These are phyloP conservation scores for Komagataella kurtzmanii DNA, from an alignment of 805 yeast genomes.

Conservation along the genomic window DNA sequence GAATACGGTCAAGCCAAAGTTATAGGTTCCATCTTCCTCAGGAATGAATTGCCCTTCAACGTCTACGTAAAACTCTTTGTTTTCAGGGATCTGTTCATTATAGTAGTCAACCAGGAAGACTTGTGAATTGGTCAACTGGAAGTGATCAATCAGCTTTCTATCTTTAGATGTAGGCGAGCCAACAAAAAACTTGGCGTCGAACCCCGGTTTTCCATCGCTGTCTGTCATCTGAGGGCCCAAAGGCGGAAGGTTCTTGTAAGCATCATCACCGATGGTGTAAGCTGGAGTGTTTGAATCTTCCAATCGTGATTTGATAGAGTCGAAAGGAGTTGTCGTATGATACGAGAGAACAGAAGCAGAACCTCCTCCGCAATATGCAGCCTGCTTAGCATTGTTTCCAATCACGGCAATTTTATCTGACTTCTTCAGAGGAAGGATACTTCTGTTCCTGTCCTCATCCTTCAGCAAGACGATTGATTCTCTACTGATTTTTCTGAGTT, in stretches of 20 bases:
- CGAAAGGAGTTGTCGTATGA: conserved; percentile 32
- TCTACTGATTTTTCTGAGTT: conserved; percentile 30
- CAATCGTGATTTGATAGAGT: conserved; percentile 22
- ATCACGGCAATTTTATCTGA: conserved; percentile 31
- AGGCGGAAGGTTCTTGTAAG: conserved; percentile 20
- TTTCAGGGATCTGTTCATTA: conserved; percentile 9
- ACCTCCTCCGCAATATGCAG: conserved; percentile 49
- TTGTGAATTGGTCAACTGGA: conserved; percentile 8
- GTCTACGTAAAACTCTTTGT: conserved; percentile 24
- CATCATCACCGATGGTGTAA: conserved; percentile 22
- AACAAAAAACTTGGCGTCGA: conserved; percentile 12
- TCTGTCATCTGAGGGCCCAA: conserved; percentile 12
- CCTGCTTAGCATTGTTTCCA: conserved; percentile 43
- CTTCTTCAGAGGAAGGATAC: conserved; percentile 33
- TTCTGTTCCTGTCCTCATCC: conserved; percentile 21
- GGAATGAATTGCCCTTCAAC: conserved; percentile 31
- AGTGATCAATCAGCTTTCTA: conserved; percentile 15
- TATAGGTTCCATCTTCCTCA: conserved; percentile 32
- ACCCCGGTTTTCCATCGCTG: conserved; percentile 11
- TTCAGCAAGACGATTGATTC: conserved; percentile 43
- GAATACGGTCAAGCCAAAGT: conserved; percentile 34
- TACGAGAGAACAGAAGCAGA: conserved; percentile 39
- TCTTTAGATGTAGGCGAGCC: conserved; percentile 7
- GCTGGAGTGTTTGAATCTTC: conserved; percentile 9
- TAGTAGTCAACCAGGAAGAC: conserved; percentile 15